Conservation (phyloP, 2,329 filamentous ascomycete genomes). For the Orbilia brochopaga region DNA sequence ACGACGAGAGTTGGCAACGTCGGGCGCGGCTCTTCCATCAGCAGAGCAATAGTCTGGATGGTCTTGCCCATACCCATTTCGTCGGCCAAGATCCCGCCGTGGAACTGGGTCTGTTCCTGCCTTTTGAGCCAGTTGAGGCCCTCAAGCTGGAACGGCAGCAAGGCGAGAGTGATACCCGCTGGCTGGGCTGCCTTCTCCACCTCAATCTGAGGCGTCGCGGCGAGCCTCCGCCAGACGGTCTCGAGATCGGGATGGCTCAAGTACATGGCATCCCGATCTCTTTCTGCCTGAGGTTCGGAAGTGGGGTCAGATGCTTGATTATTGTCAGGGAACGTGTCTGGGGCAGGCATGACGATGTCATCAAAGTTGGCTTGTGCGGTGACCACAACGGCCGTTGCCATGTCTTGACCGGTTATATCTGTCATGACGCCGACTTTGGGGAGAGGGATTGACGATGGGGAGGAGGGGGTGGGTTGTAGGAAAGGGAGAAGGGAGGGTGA, state of each 20-base stretch:
- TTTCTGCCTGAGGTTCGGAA: conserved; percentile 57
- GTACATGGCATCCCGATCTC: conserved; percentile 73
- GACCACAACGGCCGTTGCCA: too few species aligned
- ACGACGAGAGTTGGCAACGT: conserved; percentile 83
- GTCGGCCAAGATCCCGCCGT: conserved; percentile 88
- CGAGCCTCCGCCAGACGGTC: conserved; percentile 83
- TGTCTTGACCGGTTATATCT: too few species aligned
- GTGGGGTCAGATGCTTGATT: conserved; percentile 52
- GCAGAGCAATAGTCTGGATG: conserved; percentile 93
- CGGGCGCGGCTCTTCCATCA: conserved; percentile 78
- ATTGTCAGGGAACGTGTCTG: too few species aligned
- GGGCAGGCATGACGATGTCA: conserved; percentile 51
- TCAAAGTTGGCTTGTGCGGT: too few species aligned
- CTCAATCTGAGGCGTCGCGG: conserved; percentile 71
- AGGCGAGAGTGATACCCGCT: conserved; percentile 74
- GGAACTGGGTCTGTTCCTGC: conserved; percentile 85
- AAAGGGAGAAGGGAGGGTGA: conserved; percentile 13
- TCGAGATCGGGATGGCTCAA: conserved; percentile 75
- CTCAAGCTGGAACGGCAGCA: conserved; percentile 93
- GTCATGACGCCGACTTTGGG: too few species aligned
- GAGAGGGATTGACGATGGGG: conserved; percentile 49
- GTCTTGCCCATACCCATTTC: conserved; percentile 99
- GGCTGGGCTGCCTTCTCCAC: conserved; percentile 73
- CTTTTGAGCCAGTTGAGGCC: conserved; percentile 92
- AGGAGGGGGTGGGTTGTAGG: conserved; percentile 48